Evolutionary conservation across 1,284 basidiomycete species (phyloP).

Genomic region (Prillingera fragicola): DNA sequence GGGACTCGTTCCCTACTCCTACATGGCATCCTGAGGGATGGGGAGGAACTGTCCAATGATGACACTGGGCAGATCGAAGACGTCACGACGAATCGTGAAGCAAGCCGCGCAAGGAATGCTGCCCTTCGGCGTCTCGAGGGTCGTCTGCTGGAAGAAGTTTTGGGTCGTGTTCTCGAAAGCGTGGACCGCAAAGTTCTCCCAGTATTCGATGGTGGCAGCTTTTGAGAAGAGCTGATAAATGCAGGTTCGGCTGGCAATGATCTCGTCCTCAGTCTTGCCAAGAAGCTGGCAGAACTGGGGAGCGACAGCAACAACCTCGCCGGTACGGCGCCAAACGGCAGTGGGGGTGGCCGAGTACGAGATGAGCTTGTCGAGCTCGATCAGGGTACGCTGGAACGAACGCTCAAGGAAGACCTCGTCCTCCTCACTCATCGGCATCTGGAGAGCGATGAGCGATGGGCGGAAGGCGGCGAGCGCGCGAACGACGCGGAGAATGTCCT

Average conservation of each 20-base stretch:
- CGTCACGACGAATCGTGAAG: conserved; percentile 84
- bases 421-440: conserved; percentile 87
- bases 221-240: conserved; percentile 91
- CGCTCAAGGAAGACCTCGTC: conserved; percentile 94
- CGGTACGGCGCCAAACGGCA: conserved; percentile 96
- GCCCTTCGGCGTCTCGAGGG: conserved; percentile 49
- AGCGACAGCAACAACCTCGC: conserved; percentile 93
- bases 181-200: conserved; percentile 89
- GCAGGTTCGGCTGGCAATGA: conserved; percentile 69
- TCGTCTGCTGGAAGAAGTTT: conserved; percentile 87
- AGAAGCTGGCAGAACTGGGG: conserved; percentile 94
- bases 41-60: conserved; percentile 63
- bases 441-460: conserved; percentile 89
- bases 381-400: conserved; percentile 85
- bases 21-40: conserved; percentile 25
- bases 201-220: conserved; percentile 82
- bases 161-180: conserved; percentile 94
- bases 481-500: conserved; percentile 88
- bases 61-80: conserved; percentile 60
- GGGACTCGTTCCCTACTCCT: no score
- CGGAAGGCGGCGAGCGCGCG: conserved; percentile 89
- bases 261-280: conserved; percentile 76
- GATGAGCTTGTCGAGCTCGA: conserved; percentile 94
- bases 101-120: conserved; percentile 68
- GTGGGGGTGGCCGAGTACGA: conserved; percentile 98